Evolutionary conservation across 75 land plant genomes (phyloP).

Genomic region (Sequoiadendron giganteum): DNA sequence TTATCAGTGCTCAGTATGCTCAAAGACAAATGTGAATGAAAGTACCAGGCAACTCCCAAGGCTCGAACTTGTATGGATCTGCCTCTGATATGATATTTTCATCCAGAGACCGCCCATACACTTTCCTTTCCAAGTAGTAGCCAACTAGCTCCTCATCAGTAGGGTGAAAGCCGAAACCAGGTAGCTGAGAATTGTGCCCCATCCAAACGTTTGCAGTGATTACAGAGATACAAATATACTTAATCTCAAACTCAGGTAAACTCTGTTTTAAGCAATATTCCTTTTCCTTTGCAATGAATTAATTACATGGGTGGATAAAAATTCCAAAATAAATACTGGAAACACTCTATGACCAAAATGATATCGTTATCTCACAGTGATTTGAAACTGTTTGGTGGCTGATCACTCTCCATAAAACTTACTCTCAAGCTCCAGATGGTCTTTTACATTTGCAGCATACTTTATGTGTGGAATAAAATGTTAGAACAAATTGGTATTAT

Average conservation of each 20-base stretch:
- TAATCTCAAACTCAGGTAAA: not conserved
- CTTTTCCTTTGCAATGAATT: not conserved
- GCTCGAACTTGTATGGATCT: slow-evolving; percentile 17
- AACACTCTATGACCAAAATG: not conserved
- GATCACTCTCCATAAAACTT: too few species aligned
- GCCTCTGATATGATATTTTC: slow-evolving; percentile 10
- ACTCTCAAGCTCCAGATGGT: too few species aligned
- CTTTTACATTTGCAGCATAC: too few species aligned
- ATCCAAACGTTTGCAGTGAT: not conserved
- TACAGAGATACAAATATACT: not conserved
- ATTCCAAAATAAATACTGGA: not conserved
- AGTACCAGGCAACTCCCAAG: slow-evolving; percentile 23
- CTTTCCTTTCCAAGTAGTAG: slow-evolving; percentile 6
- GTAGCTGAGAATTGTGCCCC: slow-evolving; percentile 4
- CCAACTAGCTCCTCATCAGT: slow-evolving; percentile 5
- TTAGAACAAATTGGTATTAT: too few species aligned
- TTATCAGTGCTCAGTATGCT: slow-evolving; percentile 13
- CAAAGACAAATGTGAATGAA: slow-evolving; percentile 12
- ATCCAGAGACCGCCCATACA: not conserved
- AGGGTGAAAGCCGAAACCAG: slow-evolving; percentile 12
- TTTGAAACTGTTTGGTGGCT: too few species aligned
- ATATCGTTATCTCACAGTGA: not conserved
- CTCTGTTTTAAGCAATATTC: not conserved
- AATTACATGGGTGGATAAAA: not conserved
- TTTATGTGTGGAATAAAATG: too few species aligned